Evolutionary conservation across 2,329 filamentous ascomycete species (phyloP).

Genomic region (Venturia pyrina): DNA sequence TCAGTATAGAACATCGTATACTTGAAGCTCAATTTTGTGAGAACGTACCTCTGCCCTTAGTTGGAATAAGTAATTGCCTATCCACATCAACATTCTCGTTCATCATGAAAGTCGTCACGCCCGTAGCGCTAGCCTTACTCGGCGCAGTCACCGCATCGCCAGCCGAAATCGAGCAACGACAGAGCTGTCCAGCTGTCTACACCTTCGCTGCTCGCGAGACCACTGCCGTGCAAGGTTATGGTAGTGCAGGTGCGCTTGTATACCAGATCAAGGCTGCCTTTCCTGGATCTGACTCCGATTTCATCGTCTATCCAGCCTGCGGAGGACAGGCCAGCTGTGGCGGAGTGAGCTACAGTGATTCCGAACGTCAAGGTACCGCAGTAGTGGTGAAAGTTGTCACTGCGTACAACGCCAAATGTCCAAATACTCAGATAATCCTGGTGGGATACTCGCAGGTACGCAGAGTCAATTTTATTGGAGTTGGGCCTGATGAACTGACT

Average conservation of each 20-base stretch:
- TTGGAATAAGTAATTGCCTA: neutral
- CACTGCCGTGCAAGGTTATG: slow-evolving; percentile 30
- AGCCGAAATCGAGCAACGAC: neutral
- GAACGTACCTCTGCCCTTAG: neutral
- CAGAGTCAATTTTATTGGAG: neutral
- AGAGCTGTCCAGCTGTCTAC: slow-evolving; percentile 31
- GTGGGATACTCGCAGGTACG: slow-evolving; percentile 53
- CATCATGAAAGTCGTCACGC: neutral
- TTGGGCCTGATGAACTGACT: neutral
- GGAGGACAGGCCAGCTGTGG: slow-evolving; percentile 51
- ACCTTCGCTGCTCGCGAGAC: slow-evolving; percentile 36
- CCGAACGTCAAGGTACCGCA: slow-evolving; percentile 45
- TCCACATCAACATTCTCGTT: neutral
- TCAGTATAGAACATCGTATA: neutral
- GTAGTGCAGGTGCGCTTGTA: slow-evolving; percentile 30
- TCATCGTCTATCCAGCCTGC: slow-evolving; percentile 45
- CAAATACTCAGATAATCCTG: slow-evolving; percentile 47
- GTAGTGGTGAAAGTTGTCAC: slow-evolving; percentile 53
- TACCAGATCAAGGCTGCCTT: slow-evolving; percentile 31
- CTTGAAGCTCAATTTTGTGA: neutral
- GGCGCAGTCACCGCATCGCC: neutral
- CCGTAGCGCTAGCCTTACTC: neutral
- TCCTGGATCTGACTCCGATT: slow-evolving; percentile 30
- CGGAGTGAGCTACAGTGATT: slow-evolving; percentile 49
- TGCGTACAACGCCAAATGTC: slow-evolving; percentile 46